These are phyloP conservation scores for Skeletonema menzelii DNA, from an alignment of 108 stramenopile species.

Conservation along the genomic window DNA sequence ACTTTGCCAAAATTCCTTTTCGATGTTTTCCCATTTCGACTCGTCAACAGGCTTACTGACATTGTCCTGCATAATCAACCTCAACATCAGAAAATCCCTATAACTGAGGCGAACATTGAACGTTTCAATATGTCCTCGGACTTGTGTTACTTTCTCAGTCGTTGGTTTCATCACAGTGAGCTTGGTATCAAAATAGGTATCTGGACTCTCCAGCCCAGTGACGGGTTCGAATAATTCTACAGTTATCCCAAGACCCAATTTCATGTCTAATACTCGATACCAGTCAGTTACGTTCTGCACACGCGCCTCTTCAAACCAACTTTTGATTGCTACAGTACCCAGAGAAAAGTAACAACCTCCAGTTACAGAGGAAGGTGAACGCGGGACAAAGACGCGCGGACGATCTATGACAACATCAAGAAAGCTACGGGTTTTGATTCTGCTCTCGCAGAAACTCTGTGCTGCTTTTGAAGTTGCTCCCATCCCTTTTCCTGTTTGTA, in stretches of 20 bases:
- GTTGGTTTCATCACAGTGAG: slow-evolving; percentile 52
- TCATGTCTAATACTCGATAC: slow-evolving; percentile 29
- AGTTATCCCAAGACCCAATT: slow-evolving; percentile 24
- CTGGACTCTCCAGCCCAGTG: slow-evolving; percentile 16
- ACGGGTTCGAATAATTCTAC: background rate
- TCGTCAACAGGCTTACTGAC: slow-evolving; percentile 52
- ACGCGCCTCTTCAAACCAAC: slow-evolving; percentile 57
- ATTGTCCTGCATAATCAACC: slow-evolving; percentile 46
- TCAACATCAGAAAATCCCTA: slow-evolving; percentile 52
- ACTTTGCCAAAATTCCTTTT: slow-evolving; percentile 58
- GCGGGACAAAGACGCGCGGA: slow-evolving; percentile 55
- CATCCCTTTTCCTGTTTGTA: slow-evolving; percentile 59
- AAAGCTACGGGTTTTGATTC: slow-evolving; percentile 63
- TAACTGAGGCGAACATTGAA: slow-evolving; percentile 49
- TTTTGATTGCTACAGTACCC: slow-evolving; percentile 58
- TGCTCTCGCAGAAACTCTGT: slow-evolving; percentile 64
- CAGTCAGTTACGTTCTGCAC: slow-evolving; percentile 16
- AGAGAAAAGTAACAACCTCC: slow-evolving; percentile 18
- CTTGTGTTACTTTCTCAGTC: slow-evolving; percentile 24
- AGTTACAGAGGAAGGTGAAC: slow-evolving; percentile 20
- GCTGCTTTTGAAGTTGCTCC: slow-evolving; percentile 68
- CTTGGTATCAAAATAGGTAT: slow-evolving; percentile 32
- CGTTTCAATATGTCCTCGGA: slow-evolving; percentile 45
- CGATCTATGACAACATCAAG: slow-evolving; percentile 52
- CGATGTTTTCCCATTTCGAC: slow-evolving; percentile 66